Conservation (phyloP, 352 stramenopile genomes). For the Phytophthora crassamura region DNA sequence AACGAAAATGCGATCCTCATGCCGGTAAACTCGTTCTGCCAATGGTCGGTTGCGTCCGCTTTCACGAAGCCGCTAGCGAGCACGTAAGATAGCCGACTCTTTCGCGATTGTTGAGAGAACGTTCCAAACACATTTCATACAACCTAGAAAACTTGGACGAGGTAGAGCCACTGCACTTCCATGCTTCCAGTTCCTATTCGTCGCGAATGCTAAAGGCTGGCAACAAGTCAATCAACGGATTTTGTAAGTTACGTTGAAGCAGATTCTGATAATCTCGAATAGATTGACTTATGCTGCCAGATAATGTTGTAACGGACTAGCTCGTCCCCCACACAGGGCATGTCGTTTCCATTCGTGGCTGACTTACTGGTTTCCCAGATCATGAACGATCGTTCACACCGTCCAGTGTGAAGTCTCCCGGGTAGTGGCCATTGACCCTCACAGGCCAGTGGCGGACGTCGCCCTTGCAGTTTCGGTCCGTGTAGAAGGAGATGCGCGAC, state of each 20-base stretch:
- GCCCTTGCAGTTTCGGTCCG: slow-evolving; percentile 1
- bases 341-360: slow-evolving; percentile 19
- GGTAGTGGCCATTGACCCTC: slow-evolving; percentile 29
- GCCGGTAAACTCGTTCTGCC: too few relatives aligned
- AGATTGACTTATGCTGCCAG: too few relatives aligned
- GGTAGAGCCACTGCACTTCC: too few relatives aligned
- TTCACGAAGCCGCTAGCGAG: background rate
- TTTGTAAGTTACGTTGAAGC: too few relatives aligned
- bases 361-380: slow-evolving; percentile 27
- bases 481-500: slow-evolving; percentile 19
- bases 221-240: too few relatives aligned
- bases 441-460: slow-evolving; percentile 27
- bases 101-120: too few relatives aligned
- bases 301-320: too few relatives aligned
- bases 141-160: too few relatives aligned
- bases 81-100: background rate
- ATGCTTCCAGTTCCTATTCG: too few relatives aligned
- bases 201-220: too few relatives aligned
- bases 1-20: too few relatives aligned
- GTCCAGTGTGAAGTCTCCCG: slow-evolving; percentile 31
- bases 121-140: background rate
- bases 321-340: slow-evolving; percentile 33
- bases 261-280: too few relatives aligned
- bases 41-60: slow-evolving; percentile 20
- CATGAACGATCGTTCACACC: slow-evolving; percentile 42